phyloP scores from a whole-genome alignment of 1,284 basidiomycete genomes.

The Grifola frondosa region DNA sequence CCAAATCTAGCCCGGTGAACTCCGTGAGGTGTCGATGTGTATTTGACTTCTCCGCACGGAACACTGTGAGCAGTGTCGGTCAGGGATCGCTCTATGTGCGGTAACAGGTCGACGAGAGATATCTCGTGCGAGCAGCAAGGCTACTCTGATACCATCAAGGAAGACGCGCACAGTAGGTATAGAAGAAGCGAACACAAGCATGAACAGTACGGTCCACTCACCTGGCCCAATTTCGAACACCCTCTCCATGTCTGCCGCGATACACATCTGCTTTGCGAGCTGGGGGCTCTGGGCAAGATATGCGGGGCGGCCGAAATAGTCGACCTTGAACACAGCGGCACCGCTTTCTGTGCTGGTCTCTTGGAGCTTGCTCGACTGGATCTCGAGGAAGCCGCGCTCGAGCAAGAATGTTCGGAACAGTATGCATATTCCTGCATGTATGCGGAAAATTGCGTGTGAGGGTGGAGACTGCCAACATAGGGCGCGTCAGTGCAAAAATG shows the following conservation, averaged over 20 bases:
- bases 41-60: slow-evolving; percentile 74
- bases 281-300: slow-evolving; percentile 74
- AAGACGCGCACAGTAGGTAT: no score
- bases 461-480: slow-evolving; percentile 43
- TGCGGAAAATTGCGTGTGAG: slow-evolving; percentile 70
- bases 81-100: background rate
- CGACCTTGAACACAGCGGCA: slow-evolving; percentile 70
- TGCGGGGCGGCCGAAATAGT: slow-evolving; percentile 65
- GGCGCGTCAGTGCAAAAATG: background rate
- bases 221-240: slow-evolving; percentile 70
- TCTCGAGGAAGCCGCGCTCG: slow-evolving; percentile 57
- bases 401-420: slow-evolving; percentile 66
- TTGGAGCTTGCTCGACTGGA: slow-evolving; percentile 72
- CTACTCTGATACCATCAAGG: no score
- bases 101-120: background rate
- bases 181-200: no score
- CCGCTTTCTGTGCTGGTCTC: slow-evolving; percentile 72
- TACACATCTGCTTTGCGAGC: slow-evolving; percentile 76
- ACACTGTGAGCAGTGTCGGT: slow-evolving; percentile 36
- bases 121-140: no score
- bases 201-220: slow-evolving; percentile 8
- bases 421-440: slow-evolving; percentile 61
- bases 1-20: slow-evolving; percentile 72
- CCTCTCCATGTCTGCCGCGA: slow-evolving; percentile 68
- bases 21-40: slow-evolving; percentile 76